These are phyloP conservation scores for Pyrenochaeta sp. DNA, from an alignment of 2,329 filamentous ascomycete species.

Conservation along the genomic window DNA sequence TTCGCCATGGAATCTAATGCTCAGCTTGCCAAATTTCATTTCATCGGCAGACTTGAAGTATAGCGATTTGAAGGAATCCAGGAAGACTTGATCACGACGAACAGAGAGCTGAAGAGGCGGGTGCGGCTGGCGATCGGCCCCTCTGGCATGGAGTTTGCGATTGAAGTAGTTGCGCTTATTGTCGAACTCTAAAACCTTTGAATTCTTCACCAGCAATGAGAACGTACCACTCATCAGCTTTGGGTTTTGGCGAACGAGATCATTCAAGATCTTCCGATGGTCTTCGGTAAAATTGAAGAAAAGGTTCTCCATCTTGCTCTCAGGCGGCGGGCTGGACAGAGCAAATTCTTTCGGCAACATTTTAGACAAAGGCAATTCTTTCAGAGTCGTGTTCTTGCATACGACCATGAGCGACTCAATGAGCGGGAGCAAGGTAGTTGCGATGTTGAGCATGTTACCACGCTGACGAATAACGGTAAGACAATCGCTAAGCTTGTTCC, in stretches of 20 bases:
- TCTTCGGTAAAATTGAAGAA: conserved; percentile 99
- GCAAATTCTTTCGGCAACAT: conserved; percentile 69
- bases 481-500: conserved; percentile 90
- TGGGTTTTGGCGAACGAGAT: conserved; percentile 94
- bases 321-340: conserved; percentile 78
- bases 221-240: conserved; percentile 99
- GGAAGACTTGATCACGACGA: conserved; percentile 93
- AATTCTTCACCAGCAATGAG: conserved; percentile 94
- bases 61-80: conserved; percentile 97
- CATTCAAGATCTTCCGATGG: conserved; percentile 96
- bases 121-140: conserved; percentile 71
- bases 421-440: conserved; percentile 90
- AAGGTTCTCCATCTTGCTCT: conserved; percentile 82
- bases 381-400: conserved; percentile 93
- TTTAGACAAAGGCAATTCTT: conserved; percentile 65
- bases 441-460: conserved; percentile 96
- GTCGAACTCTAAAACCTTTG: conserved; percentile 98
- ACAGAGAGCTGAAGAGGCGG: conserved; percentile 86
- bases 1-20: conserved; percentile 95
- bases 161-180: conserved; percentile 99
- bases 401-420: conserved; percentile 99
- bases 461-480: conserved; percentile 87
- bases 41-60: conserved; percentile 97
- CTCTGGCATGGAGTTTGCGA: conserved; percentile 83
- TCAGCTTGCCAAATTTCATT: conserved; percentile 99